Conservation (phyloP, 805 yeast species). For the Candida qinlingensis region DNA sequence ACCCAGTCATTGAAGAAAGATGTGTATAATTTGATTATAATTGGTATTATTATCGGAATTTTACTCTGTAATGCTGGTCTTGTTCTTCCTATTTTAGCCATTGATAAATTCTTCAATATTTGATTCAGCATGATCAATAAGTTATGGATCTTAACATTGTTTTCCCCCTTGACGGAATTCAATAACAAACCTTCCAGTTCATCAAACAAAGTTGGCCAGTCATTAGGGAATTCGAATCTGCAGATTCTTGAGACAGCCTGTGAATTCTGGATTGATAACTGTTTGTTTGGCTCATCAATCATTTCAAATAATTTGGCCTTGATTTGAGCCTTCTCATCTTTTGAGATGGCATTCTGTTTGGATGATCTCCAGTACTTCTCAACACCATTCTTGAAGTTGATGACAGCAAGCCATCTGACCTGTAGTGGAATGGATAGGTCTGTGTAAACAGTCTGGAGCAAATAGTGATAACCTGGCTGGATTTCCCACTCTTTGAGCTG, state of each 20-base stretch:
- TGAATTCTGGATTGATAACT: conserved; percentile 77
- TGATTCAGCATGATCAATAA: conserved; percentile 67
- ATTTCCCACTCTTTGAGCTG: conserved; percentile 68
- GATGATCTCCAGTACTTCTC: conserved; percentile 81
- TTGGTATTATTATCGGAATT: conserved; percentile 56
- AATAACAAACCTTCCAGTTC: conserved; percentile 44
- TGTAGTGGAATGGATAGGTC: conserved; percentile 56
- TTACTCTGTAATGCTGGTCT: conserved; percentile 72
- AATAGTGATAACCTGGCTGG: conserved; percentile 51
- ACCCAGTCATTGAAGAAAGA: conserved; percentile 63
- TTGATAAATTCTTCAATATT: conserved; percentile 64
- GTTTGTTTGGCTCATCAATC: conserved; percentile 66
- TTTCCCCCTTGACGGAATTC: conserved; percentile 36
- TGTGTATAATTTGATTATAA: conserved; percentile 54
- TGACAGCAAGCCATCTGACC: conserved; percentile 80
- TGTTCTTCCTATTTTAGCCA: conserved; percentile 80
- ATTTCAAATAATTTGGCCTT: conserved; percentile 51
- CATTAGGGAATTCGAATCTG: conserved; percentile 78
- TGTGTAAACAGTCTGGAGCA: conserved; percentile 56
- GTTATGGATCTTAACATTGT: conserved; percentile 55
- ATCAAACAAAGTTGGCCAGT: conserved; percentile 81
- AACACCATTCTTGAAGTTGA: conserved; percentile 82
- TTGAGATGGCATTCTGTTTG: conserved; percentile 45
- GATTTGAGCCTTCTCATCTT: conserved; percentile 68
- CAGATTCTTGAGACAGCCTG: conserved; percentile 75